Conservation (phyloP, 306 rosid species). For the Heteromeles arbutifolia region DNA sequence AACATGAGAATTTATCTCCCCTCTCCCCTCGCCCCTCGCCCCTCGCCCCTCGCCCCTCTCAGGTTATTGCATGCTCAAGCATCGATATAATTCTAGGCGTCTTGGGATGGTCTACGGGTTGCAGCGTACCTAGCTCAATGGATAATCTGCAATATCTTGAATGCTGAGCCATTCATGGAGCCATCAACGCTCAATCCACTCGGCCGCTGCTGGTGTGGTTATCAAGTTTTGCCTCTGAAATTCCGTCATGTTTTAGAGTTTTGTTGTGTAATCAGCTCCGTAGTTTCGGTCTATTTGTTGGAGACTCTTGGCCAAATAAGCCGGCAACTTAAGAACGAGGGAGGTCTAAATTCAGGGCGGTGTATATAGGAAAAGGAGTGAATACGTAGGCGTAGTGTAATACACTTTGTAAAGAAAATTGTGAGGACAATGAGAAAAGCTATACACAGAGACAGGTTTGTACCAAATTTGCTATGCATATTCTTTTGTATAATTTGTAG, state of each 20-base stretch:
- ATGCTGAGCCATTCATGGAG: conserved; percentile 37
- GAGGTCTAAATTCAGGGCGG: conserved; percentile 44
- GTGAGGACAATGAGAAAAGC: conserved; percentile 28
- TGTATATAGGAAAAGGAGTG: conserved; percentile 75
- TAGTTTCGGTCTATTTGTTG: conserved; percentile 46
- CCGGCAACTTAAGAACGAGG: conserved; percentile 42
- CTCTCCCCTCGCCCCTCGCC: not conserved
- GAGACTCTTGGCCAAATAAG: conserved; percentile 41
- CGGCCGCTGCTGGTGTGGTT: conserved; percentile 34
- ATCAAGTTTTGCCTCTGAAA: conserved; percentile 62
- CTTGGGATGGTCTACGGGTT: conserved; percentile 95
- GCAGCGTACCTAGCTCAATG: conserved; percentile 79
- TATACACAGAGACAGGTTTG: conserved; percentile 22
- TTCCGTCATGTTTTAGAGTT: conserved; percentile 19
- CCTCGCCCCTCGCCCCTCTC: conserved; percentile 8
- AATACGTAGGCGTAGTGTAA: conserved; percentile 48
- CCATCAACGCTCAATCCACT: conserved; percentile 9
- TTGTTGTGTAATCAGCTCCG: conserved; percentile 22
- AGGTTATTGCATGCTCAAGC: conserved; percentile 64
- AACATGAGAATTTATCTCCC: conserved; percentile 7
- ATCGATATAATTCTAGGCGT: conserved; percentile 70
- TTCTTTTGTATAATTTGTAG: not conserved
- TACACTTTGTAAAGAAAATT: conserved; percentile 47
- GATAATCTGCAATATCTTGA: conserved; percentile 44
- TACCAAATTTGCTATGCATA: conserved; percentile 15